Evolutionary conservation across 2,329 filamentous ascomycete species (phyloP).

Genomic region (Beauveria asiatica): DNA sequence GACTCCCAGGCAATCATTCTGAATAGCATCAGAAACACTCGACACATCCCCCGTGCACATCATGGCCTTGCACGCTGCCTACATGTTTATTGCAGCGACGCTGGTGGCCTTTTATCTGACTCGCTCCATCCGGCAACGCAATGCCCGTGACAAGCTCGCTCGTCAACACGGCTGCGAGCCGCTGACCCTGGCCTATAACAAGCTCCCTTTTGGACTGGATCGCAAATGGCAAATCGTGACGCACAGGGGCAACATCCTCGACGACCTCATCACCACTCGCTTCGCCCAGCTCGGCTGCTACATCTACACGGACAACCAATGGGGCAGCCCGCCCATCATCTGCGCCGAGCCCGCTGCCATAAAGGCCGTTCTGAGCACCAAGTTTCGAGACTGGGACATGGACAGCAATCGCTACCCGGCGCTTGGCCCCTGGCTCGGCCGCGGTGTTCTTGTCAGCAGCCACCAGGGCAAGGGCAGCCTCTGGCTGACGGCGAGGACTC

Average conservation of each 20-base stretch:
- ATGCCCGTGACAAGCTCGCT: background rate
- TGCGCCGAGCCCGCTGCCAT: background rate
- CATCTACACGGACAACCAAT: constrained; percentile 2
- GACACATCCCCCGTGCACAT: background rate
- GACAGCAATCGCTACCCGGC: constrained; percentile 5
- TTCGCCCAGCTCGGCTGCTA: constrained; percentile 1
- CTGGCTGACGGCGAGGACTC: background rate
- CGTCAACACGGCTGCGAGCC: background rate
- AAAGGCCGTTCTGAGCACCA: background rate
- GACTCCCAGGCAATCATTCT: too few relatives aligned
- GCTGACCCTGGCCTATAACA: background rate
- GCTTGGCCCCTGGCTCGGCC: constrained; percentile 3
- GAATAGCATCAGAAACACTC: too few relatives aligned
- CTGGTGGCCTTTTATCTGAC: background rate
- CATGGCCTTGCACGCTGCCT: background rate
- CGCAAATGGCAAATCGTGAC: constrained; percentile 4
- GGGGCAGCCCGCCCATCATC: background rate
- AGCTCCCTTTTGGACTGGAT: background rate
- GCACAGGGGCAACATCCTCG: background rate
- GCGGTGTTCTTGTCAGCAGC: constrained; percentile 3
- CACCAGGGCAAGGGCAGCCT: background rate
- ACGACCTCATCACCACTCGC: constrained; percentile 5
- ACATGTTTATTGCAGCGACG: background rate
- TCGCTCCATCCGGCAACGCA: background rate
- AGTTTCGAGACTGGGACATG: constrained; percentile 3